These are phyloP conservation scores for Rhizopogon vesiculosus DNA, from an alignment of 768 basidiomycete genomes.

Conservation along the genomic window DNA sequence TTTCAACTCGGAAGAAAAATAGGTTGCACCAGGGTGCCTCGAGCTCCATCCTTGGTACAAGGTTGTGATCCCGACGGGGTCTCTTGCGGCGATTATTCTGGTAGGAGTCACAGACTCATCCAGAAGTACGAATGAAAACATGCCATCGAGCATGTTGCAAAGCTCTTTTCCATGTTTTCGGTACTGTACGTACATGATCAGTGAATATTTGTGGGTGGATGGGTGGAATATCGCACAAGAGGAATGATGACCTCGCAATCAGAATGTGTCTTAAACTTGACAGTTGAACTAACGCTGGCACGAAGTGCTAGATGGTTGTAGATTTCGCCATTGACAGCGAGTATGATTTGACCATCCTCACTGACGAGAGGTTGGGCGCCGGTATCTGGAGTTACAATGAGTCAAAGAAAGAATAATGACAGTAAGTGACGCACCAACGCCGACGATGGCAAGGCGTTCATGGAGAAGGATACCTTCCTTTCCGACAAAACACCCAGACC, in stretches of 20 bases:
- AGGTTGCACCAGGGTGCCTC: conserved; percentile 73
- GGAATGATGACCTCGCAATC: conserved; percentile 98
- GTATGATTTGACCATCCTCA: conserved; percentile 76
- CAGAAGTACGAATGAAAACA: conserved; percentile 97
- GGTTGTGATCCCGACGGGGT: conserved; percentile 98
- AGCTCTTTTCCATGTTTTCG: conserved; percentile 72
- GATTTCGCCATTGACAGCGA: conserved; percentile 98
- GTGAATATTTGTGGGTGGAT: not conserved
- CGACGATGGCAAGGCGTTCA: conserved; percentile 95
- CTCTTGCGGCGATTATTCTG: conserved; percentile 91
- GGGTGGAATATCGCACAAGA: conserved; percentile 48
- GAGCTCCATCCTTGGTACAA: conserved; percentile 96
- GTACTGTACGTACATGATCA: conserved; percentile 50
- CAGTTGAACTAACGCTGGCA: conserved; percentile 53
- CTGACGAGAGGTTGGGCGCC: conserved; percentile 94
- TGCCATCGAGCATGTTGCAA: conserved; percentile 85
- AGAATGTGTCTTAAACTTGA: conserved; percentile 93
- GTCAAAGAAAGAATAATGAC: conserved; percentile 4
- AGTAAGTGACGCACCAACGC: conserved; percentile 67
- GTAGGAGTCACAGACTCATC: conserved; percentile 90
- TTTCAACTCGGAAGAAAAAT: conserved; percentile 96
- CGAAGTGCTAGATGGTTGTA: conserved; percentile 92
- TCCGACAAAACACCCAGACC: conserved; percentile 94
- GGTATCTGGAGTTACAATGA: conserved; percentile 53
- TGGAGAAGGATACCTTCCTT: conserved; percentile 82